phyloP scores from a whole-genome alignment of 257 asterid genomes.

The Voacanga thouarsii region DNA sequence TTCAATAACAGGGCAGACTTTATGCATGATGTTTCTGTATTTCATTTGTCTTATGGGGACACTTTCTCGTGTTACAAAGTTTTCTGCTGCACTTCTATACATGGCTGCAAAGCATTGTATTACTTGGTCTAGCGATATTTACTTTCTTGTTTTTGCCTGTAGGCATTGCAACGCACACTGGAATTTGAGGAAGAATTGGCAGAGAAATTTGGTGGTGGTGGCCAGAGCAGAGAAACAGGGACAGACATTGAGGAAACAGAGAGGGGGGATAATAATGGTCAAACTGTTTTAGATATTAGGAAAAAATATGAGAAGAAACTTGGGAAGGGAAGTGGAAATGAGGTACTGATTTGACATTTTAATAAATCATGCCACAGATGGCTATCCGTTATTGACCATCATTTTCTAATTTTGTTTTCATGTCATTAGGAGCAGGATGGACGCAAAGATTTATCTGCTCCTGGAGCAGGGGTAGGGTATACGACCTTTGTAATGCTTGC shows the following conservation, averaged over 20 bases:
- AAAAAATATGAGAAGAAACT: conserved; percentile 95
- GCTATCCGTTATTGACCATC: conserved; percentile 10
- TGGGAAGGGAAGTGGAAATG: conserved; percentile 75
- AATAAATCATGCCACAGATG: conserved; percentile 9
- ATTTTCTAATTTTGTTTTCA: conserved; percentile 25
- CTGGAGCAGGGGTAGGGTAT: conserved; percentile 84
- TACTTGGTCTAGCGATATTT: neutral
- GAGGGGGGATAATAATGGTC: conserved; percentile 50
- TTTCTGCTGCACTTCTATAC: conserved; percentile 3
- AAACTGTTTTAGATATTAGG: conserved; percentile 76
- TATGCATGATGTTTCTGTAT: neutral
- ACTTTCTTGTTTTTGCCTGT: conserved; percentile 20
- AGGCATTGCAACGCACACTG: conserved; percentile 95
- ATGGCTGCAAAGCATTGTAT: conserved; percentile 1
- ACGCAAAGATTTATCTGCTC: conserved; percentile 70
- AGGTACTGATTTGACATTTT: conserved; percentile 43
- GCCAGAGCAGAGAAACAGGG: conserved; percentile 56
- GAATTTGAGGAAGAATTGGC: conserved; percentile 99
- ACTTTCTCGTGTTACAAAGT: neutral
- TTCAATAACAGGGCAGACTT: neutral
- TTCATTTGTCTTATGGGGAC: neutral
- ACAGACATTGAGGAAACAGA: conserved; percentile 62
- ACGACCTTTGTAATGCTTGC: neutral
- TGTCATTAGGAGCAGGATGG: conserved; percentile 61
- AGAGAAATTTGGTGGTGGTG: conserved; percentile 94